Conservation (phyloP, 306 rosid species). For the Citrullus mucosospermus region DNA sequence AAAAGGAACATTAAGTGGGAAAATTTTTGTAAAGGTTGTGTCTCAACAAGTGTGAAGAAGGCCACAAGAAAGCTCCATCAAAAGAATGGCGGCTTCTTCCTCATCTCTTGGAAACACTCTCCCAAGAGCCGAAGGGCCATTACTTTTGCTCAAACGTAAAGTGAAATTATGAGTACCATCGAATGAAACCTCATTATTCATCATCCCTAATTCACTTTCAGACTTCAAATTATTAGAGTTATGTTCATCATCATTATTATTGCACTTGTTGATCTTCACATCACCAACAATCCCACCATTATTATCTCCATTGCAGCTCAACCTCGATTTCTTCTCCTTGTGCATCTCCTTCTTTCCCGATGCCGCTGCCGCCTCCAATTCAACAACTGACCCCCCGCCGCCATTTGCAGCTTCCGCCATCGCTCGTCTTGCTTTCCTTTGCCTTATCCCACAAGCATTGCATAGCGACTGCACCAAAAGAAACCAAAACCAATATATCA, state of each 20-base stretch:
- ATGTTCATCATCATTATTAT: background rate
- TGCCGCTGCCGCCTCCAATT: background rate
- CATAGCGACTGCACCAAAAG: conserved; percentile 62
- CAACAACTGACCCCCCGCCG: conserved; percentile 9
- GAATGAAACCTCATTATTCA: conserved; percentile 13
- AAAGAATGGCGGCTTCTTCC: conserved; percentile 54
- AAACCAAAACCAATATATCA: background rate
- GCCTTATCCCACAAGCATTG: conserved; percentile 91
- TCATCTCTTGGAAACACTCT: conserved; percentile 49
- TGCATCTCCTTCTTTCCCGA: conserved; percentile 3
- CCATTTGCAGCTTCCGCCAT: conserved; percentile 43
- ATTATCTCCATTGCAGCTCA: conserved; percentile 7
- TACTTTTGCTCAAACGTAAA: conserved; percentile 17
- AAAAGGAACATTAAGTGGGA: background rate
- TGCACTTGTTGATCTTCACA: conserved; percentile 27
- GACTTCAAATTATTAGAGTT: background rate
- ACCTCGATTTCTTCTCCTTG: conserved; percentile 42
- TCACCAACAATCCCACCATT: background rate
- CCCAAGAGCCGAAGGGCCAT: conserved; percentile 9
- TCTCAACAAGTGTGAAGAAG: conserved; percentile 11
- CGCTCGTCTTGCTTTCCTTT: conserved; percentile 74
- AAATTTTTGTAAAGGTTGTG: background rate
- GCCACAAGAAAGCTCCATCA: conserved; percentile 62
- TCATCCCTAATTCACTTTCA: background rate
- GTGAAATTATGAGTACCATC: conserved; percentile 13